These are phyloP conservation scores for Ceratobasidium papillatum DNA, from an alignment of 1,284 basidiomycete genomes.

Conservation along the genomic window DNA sequence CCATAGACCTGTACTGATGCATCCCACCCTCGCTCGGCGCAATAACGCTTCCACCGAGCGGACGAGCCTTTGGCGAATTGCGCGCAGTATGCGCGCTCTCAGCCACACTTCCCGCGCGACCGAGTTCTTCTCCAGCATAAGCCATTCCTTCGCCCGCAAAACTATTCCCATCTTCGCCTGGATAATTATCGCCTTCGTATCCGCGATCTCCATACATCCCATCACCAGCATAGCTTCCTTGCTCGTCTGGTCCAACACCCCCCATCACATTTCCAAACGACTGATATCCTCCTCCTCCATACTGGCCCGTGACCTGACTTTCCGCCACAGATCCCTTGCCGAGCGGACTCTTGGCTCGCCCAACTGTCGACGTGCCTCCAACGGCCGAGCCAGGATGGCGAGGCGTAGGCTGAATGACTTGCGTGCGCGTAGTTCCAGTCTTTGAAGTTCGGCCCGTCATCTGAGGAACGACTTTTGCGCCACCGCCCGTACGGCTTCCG, in stretches of 20 bases:
- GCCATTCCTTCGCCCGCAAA: conserved; percentile 35
- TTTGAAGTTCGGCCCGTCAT: conserved; percentile 20
- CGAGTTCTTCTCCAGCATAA: conserved; percentile 26
- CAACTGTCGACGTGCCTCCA: conserved; percentile 13
- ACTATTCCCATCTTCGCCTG: conserved; percentile 26
- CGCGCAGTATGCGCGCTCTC: conserved; percentile 26
- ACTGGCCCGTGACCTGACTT: neutral
- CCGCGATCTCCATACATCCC: neutral
- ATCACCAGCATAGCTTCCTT: conserved; percentile 11
- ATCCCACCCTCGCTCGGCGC: conserved; percentile 28
- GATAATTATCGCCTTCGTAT: conserved; percentile 15
- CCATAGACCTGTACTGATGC: conserved; percentile 1
- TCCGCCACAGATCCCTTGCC: conserved; percentile 20
- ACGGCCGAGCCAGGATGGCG: conserved; percentile 33
- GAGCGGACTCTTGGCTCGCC: conserved; percentile 34
- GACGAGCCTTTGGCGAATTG: conserved; percentile 6
- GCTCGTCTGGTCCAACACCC: neutral
- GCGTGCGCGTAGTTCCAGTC: conserved; percentile 9
- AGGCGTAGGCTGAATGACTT: conserved; percentile 18
- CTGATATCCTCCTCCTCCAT: conserved; percentile 19
- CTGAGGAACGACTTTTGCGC: conserved; percentile 24
- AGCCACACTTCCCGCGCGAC: conserved; percentile 23
- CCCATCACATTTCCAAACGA: conserved; percentile 31
- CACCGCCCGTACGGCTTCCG: neutral
- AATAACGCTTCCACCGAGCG: conserved; percentile 18